phyloP scores from a whole-genome alignment of 2,329 filamentous ascomycete genomes.

The Pestalotiopsis sp. region DNA sequence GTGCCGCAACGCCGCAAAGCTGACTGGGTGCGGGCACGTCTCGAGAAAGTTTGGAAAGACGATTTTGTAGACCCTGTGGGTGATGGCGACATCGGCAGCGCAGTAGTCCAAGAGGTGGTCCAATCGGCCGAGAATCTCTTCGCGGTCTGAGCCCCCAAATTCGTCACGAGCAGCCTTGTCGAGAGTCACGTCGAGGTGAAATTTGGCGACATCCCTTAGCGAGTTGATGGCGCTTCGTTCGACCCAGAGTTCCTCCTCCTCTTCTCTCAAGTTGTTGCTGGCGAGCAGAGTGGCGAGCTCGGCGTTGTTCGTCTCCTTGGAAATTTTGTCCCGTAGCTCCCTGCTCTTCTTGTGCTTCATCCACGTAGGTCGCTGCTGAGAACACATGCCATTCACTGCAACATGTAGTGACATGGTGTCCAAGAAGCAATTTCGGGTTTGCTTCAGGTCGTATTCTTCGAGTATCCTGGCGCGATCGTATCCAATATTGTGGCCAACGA shows the following conservation, averaged over 20 bases:
- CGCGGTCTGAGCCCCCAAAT: slow-evolving; percentile 79
- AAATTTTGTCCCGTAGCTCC: slow-evolving; percentile 79
- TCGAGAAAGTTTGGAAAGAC: slow-evolving; percentile 89
- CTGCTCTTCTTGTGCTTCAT: slow-evolving; percentile 93
- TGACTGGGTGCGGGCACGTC: slow-evolving; percentile 94
- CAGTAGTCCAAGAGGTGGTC: slow-evolving; percentile 91
- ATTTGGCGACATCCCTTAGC: slow-evolving; percentile 90
- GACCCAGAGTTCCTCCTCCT: slow-evolving; percentile 96
- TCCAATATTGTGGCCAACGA: slow-evolving; percentile 94
- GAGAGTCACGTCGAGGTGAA: slow-evolving; percentile 88
- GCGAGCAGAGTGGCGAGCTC: slow-evolving; percentile 74
- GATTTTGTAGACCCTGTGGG: slow-evolving; percentile 90
- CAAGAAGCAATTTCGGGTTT: slow-evolving; percentile 83
- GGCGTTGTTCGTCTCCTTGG: slow-evolving; percentile 68
- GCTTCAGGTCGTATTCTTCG: slow-evolving; percentile 85
- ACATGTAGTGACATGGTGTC: slow-evolving; percentile 99
- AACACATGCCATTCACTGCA: slow-evolving; percentile 98
- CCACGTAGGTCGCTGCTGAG: slow-evolving; percentile 92
- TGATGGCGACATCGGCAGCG: slow-evolving; percentile 89
- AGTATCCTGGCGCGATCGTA: slow-evolving; percentile 87
- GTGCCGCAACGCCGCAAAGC: slow-evolving; percentile 90
- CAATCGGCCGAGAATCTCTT: slow-evolving; percentile 69
- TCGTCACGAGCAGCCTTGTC: slow-evolving; percentile 87
- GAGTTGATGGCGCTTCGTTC: slow-evolving; percentile 95
- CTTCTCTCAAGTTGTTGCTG: slow-evolving; percentile 67